A percentile compares a stretch with the other conserved stretches of the same genome.
Conservation (phyloP, 2,329 filamentous ascomycete genomes). For the Monosporascus sp. region DNA sequence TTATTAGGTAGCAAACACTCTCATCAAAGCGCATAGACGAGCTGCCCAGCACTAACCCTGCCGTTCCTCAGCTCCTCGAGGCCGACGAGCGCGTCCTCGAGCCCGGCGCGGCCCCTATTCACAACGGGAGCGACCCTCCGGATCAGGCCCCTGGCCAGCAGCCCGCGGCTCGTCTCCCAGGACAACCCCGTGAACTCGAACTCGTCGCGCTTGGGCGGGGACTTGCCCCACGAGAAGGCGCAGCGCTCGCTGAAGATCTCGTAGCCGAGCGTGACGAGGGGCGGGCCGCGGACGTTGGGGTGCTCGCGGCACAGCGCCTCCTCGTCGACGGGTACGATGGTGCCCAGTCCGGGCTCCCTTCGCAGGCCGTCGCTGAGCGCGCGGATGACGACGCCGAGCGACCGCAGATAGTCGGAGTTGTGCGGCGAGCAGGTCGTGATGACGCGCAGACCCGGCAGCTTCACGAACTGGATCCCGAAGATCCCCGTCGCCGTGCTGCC, state of each 20-base stretch:
- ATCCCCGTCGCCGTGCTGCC: slow-evolving; percentile 51
- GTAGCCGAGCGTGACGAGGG: slow-evolving; percentile 32
- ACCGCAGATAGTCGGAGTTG: slow-evolving; percentile 30
- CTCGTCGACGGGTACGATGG: slow-evolving; percentile 32
- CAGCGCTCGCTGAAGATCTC: slow-evolving; percentile 33
- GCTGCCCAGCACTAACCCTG: slow-evolving; percentile 36
- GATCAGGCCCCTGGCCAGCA: slow-evolving; percentile 32
- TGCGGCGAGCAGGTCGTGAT: slow-evolving; percentile 33
- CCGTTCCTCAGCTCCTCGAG: slow-evolving; percentile 27
- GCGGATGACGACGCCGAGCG: slow-evolving; percentile 23
- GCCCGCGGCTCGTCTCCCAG: slow-evolving; percentile 25
- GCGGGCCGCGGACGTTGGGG: slow-evolving; percentile 24
- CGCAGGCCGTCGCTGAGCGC: slow-evolving; percentile 19
- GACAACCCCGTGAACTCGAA: slow-evolving; percentile 32
- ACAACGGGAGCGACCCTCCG: slow-evolving; percentile 29
- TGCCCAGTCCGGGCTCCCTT: slow-evolving; percentile 30
- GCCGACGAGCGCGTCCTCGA: slow-evolving; percentile 30
- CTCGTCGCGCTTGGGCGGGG: slow-evolving; percentile 23
- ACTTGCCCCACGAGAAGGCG: slow-evolving; percentile 7
- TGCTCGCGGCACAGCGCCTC: slow-evolving; percentile 38
- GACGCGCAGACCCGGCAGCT: slow-evolving; percentile 33
- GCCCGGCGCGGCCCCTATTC: slow-evolving; percentile 21
- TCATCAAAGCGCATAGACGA: slow-evolving; percentile 36
- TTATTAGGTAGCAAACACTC: background rate
- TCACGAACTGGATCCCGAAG: slow-evolving; percentile 40